Evolutionary conservation across 257 asterid species (phyloP).

Genomic region (Solanum corneliomulleri): DNA sequence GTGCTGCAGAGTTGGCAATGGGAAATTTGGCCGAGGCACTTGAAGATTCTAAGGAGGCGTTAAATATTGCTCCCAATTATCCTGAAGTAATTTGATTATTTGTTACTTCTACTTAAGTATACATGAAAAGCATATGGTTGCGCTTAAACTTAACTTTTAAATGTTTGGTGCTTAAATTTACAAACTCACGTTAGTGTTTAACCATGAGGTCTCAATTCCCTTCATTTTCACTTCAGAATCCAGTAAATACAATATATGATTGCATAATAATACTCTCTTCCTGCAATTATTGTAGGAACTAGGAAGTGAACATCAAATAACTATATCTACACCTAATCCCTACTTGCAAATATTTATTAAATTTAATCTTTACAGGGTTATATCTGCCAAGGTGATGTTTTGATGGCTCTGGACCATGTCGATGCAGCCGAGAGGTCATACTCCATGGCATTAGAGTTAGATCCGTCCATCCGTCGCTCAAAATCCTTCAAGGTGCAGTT

Average conservation of each 20-base stretch:
- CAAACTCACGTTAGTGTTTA: not conserved
- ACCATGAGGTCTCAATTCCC: not conserved
- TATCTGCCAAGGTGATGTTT: constrained; percentile 72
- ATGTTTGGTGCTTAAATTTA: not conserved
- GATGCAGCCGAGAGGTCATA: constrained; percentile 61
- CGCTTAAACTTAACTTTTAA: not conserved
- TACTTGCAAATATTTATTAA: not conserved
- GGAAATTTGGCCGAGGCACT: constrained; percentile 58
- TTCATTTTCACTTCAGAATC: not conserved
- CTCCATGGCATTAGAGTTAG: constrained; percentile 51
- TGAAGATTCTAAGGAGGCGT: constrained; percentile 59
- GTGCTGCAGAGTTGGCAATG: constrained; percentile 53
- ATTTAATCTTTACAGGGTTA: constrained; percentile 39
- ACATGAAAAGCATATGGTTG: not conserved
- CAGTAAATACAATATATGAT: not conserved
- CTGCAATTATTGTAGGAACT: not conserved
- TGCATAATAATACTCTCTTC: not conserved
- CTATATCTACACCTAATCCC: not conserved
- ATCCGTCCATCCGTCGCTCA: constrained; percentile 71
- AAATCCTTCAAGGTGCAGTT: constrained; percentile 66
- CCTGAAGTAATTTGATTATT: constrained; percentile 37
- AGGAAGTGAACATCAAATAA: not conserved
- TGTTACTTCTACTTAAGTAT: not conserved
- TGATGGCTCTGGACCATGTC: constrained; percentile 49
- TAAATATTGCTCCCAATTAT: constrained; percentile 46